Evolutionary conservation across 2,329 filamentous ascomycete genomes (phyloP).

Genomic region (Cytospora leucostoma): DNA sequence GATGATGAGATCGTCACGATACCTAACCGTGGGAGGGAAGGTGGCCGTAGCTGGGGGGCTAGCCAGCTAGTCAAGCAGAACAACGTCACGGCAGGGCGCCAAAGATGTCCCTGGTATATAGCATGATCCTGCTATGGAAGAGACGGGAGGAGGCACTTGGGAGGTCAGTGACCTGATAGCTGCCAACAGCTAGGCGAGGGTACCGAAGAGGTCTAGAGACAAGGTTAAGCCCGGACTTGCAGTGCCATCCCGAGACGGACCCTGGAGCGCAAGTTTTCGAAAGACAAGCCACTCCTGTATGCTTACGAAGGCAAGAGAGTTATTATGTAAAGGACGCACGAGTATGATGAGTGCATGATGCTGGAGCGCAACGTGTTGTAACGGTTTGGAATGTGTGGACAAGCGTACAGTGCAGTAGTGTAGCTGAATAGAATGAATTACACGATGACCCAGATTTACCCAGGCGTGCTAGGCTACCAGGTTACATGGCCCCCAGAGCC

Average conservation of each 20-base stretch:
- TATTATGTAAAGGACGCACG: conserved; percentile 7
- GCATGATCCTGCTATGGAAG: neutral
- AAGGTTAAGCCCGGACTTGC: too few species aligned
- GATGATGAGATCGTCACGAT: neutral
- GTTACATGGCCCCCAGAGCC: neutral
- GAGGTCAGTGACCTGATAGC: too few species aligned
- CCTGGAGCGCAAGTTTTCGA: too few species aligned
- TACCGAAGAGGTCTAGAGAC: too few species aligned
- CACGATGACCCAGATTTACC: too few species aligned
- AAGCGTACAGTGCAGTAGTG: too few species aligned
- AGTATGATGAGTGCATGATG: conserved; percentile 21
- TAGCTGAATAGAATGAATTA: too few species aligned
- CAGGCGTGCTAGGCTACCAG: too few species aligned
- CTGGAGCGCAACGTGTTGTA: neutral
- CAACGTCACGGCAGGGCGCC: neutral
- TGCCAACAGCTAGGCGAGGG: too few species aligned
- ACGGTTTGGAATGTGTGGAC: too few species aligned
- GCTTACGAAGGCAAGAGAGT: conserved; percentile 5
- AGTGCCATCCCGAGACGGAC: too few species aligned
- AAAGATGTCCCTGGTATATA: neutral
- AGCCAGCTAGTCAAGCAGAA: neutral
- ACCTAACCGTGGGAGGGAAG: neutral
- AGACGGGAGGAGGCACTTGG: too few species aligned
- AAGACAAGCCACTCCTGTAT: neutral
- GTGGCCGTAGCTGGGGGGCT: neutral